Evolutionary conservation across 129 eudicot species (phyloP), one percentile per base, ranked within the genome.

Genomic region (Ambrosia artemisiifolia): DNA sequence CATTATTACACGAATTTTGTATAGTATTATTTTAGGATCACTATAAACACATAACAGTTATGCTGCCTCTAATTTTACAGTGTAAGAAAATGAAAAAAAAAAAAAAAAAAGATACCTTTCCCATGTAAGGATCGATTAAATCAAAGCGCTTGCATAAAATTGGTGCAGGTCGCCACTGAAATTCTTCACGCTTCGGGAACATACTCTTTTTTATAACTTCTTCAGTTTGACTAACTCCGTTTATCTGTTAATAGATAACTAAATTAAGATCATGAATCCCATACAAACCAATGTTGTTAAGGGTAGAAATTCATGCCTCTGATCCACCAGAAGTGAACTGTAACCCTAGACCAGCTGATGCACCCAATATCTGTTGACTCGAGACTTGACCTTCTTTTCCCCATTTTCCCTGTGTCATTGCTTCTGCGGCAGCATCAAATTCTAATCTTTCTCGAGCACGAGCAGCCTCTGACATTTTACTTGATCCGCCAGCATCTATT

Each of bases 371-470:
- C 80, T 84, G 85, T 77, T 85, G 95, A 79, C 73, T 73, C 33
- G 85, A 65, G 12, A 75, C 34, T 48, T 74, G 79, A 53, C 77
- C 83, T 62, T 88, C 87, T 69, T 84, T 82, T 63, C 85, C 94
- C 80, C 78, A 82, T 55, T 86, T 88, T 33, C 86, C 88, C 60
- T 86, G 92, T 50, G 51, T 64, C 66, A 79, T 75, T 24, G 93
- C 93, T 65, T 82, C 91, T 40, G 96, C 98, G 34, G 93, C 96
- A 59, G 97, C 83, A 74, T 94, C 99, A 68, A 94, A 94, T 66
- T 90, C 97, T 72, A 94, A 81, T 78, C 96, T 79, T 76, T 94
- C 99, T 65, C 96, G 96, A 63, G 99, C 99, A 80, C 99, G 99
- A 67, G 85, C 93, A 62, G 89, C 78, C 83, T 94, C 99, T 11